Evolutionary conservation across 768 basidiomycete species (phyloP), one percentile per base, ranked within the genome.

Genomic region (Chalciporus sphaerocephalus): DNA sequence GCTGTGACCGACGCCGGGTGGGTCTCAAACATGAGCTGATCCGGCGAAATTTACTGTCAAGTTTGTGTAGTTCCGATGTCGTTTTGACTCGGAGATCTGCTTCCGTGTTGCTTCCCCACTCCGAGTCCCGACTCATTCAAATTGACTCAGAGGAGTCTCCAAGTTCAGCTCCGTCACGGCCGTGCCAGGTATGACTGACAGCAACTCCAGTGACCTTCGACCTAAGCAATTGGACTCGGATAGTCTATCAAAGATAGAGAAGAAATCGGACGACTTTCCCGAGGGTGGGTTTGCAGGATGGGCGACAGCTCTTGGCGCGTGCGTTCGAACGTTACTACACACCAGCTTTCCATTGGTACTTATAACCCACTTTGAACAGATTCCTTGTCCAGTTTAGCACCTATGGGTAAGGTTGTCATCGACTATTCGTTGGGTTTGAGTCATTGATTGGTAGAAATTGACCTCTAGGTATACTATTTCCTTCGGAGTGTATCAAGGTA

Each of bases 401-500:
- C 1, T 71, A 62, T 22, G 70, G 70, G 62, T 70, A 23, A 56
- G 59, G 24, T 16, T 11, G 17, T 15, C 17, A 13, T 15, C 17
- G 16, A 10, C 13, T 10, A 8, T n/a, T 18, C 3, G 22, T 7
- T 35, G 11, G 18, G n/a, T 36, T 22, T 36, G 21, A 37, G 4
- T 15, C 15, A 15, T 47, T 51, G 15, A 35, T 40, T 15, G 15
- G 4, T 2, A 9, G 7, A 12, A 16, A 8, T 22, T 6, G 17
- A 33, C 16, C 0, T 48, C 37, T 33, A 71, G 72, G 36, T 69
- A 70, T 38, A 52, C 65, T 9, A 59, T 65, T 23, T 65, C 70
- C 3, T 74, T 69, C 22, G 72, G 72, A 16, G 72, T 71, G 37
- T 74, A 74, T 47, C 72, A 74, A 68, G 71, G 71, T 65, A 44